phyloP scores from a whole-genome alignment of 306 rosid species.

The Hippophae rhamnoides region DNA sequence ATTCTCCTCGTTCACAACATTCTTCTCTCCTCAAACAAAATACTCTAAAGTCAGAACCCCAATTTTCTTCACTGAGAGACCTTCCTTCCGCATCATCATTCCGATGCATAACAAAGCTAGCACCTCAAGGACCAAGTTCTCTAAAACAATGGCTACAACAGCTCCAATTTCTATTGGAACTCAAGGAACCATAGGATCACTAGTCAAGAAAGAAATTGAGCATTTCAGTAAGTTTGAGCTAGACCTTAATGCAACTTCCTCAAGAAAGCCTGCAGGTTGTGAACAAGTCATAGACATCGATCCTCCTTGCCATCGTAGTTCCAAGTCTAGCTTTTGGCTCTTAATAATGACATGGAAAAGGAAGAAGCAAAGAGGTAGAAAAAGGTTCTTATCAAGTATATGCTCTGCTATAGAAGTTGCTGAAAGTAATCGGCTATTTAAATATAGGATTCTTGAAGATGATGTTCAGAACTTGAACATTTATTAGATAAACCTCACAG shows the following conservation, averaged over 20 bases:
- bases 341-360: slow-evolving; percentile 49
- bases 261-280: slow-evolving; percentile 26
- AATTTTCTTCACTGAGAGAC: slow-evolving; percentile 40
- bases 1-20: slow-evolving; percentile 36
- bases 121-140: slow-evolving; percentile 21
- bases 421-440: slow-evolving; percentile 30
- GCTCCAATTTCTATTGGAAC: slow-evolving; percentile 71
- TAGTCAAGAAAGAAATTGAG: slow-evolving; percentile 66
- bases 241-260: slow-evolving; percentile 29
- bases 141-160: slow-evolving; percentile 44
- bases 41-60: slow-evolving; percentile 17
- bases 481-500: slow-evolving; percentile 12
- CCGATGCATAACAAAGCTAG: slow-evolving; percentile 14
- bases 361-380: slow-evolving; percentile 38
- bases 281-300: slow-evolving; percentile 20
- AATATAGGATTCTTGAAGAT: slow-evolving; percentile 47
- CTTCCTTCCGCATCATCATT: slow-evolving; percentile 10
- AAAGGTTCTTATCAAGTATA: slow-evolving; percentile 31
- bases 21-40: slow-evolving; percentile 16
- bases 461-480: slow-evolving; percentile 38
- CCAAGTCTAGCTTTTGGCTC: slow-evolving; percentile 48
- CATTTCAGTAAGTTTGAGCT: slow-evolving; percentile 58
- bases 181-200: slow-evolving; percentile 72
- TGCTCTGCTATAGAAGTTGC: slow-evolving; percentile 46
- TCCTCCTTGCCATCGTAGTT: slow-evolving; percentile 23